Base-by-base conservation (phyloP, 1,139 yeast genomes). In the Geotrichum aggregatum region DNA sequence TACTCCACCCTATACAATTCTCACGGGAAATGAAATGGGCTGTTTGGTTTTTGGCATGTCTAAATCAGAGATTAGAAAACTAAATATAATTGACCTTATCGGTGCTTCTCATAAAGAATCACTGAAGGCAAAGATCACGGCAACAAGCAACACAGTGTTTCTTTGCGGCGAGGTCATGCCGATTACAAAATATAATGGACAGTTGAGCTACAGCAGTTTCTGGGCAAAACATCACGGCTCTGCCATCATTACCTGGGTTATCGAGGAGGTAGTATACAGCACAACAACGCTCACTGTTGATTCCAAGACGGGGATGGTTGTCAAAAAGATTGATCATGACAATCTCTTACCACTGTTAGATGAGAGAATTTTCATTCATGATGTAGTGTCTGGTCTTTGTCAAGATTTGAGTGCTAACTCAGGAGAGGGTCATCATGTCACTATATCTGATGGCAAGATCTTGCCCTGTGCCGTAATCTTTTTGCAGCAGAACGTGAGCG, bases 21-120 rank as follows among this genome's bases (percentile, higher is more conserved):
- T 80, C 60, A 89, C 95, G 6, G 91, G 95, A 6, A 91, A 91
- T 64, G 97, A 91, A 68, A 73, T 88, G 60, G 95, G 96, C 0
- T 86, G 95, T 63, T 74, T 88, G 58, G 82, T 87, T 74, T 87
- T 89, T 71, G 97, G 96, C 16, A 81, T 86, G 10, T 81, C 87
- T 56, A 81, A 82, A 62, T 74, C 73, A 30, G 82, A 84, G 47
- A 73, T 88, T 46, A 76, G 78, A 44, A 76, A 83, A 14, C 69
- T 84, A 51, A 79, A 87, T 0, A 73, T 91, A 42, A 74, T 87
- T 73, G 95, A 87, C 65, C 74, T 88, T 57, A 80, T 89, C 31
- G 87, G 89, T n/a, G 83, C 87, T 0, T 84, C 84, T 19, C 42
- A 38, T 19, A 38, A 38, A 19, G 42, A 38, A 11, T 21, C 11